These are phyloP conservation scores for Plasmodium gaboni DNA, from an alignment of 169 alveolate genomes.

Conservation along the genomic window DNA sequence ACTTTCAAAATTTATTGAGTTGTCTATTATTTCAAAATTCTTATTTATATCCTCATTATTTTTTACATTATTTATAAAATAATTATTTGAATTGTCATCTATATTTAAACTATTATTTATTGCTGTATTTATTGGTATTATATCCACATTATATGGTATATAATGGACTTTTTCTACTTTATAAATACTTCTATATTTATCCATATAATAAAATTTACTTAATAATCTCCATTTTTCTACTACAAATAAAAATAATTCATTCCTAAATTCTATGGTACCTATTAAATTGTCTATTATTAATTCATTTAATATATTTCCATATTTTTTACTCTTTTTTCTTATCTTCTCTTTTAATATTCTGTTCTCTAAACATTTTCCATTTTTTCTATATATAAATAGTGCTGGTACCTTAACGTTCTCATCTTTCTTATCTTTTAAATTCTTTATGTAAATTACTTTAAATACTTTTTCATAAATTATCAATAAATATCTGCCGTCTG, in stretches of 20 bases:
- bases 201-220: conserved; percentile 60
- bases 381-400: conserved; percentile 39
- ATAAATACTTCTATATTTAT: conserved; percentile 66
- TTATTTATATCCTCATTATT: conserved; percentile 54
- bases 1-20: background rate
- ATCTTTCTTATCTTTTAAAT: conserved; percentile 68
- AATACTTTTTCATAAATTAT: conserved; percentile 74
- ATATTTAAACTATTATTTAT: conserved; percentile 52
- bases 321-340: conserved; percentile 55
- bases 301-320: conserved; percentile 57
- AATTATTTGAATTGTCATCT: conserved; percentile 55
- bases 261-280: conserved; percentile 35
- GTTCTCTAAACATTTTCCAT: conserved; percentile 70
- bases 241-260: conserved; percentile 69
- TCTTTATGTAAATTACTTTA: conserved; percentile 69
- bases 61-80: conserved; percentile 26
- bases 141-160: conserved; percentile 53
- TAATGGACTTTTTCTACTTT: conserved; percentile 71
- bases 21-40: conserved; percentile 49
- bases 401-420: conserved; percentile 48
- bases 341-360: conserved; percentile 51
- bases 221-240: conserved; percentile 70
- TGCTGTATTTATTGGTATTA: conserved; percentile 26
- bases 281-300: conserved; percentile 62
- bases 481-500: conserved; percentile 72